Base-by-base conservation (phyloP, 2,329 filamentous ascomycete species). In the Colletotrichum sp. region DNA sequence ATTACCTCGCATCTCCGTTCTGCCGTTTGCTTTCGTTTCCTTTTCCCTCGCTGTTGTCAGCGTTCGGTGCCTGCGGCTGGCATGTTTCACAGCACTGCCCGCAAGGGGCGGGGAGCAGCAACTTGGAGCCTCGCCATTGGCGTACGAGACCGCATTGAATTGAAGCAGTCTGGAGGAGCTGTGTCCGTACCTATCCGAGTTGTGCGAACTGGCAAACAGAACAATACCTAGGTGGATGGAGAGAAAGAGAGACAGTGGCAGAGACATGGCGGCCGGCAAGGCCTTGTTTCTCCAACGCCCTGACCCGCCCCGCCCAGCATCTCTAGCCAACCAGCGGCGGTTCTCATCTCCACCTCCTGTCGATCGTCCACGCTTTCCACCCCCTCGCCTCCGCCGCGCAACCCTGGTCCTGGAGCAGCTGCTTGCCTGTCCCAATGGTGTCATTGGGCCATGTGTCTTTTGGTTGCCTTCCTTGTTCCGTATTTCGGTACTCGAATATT, bases 301-400 rank as follows among this genome's bases (percentile, higher is more conserved):
- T 68, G 66, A 59, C 52, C 66, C 66, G 34, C 34, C 57, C 26
- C 26, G 16, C 21, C 9, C 6, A 16, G 26, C 26, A 4, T 34
- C 24, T 36, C 28, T 1, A 36, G 18, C 57, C 68, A 70, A 70
- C 34, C 57, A 70, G 18, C 21, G 4, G 26, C 63, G 13, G 6
- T 13, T 30, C 3, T 3, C 39, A 52, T 64, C 57, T 74, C 72
- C 68, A 68, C 76, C 72, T 76, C 69, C 67, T 77, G 76, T 72
- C 68, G 72, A 77, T 78, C 73, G 26, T 14, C 67, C 24, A 34
- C 52, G 36, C 26, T 30, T 32, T 30, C 30, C 57, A 36, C 34
- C 30, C 34, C 60, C 76, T 72, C 68, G 66, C 61, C 72, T 68
- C 65, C 77, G 65, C 65, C 68, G 52, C 57, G 28, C 21, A 43